Evolutionary conservation across 305 asterid genomes (phyloP).

Genomic region (Plantago coronopus): DNA sequence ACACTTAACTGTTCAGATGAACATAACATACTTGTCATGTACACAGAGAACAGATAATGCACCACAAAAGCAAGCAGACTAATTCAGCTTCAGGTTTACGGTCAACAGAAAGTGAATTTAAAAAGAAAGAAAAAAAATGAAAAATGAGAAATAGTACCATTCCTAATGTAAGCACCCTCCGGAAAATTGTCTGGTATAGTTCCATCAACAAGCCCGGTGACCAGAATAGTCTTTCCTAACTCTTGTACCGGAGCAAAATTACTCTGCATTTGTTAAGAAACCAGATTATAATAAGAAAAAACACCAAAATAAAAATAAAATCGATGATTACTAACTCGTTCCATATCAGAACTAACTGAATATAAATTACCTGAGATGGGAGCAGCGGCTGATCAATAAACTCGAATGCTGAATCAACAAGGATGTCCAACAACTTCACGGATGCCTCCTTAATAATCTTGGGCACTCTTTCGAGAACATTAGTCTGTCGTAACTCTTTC

Average conservation of each 20-base stretch:
- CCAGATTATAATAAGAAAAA: too few relatives aligned
- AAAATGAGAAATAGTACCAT: constrained; percentile 28
- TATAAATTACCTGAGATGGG: constrained; percentile 43
- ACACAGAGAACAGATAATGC: constrained; percentile 17
- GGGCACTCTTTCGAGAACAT: constrained; percentile 17
- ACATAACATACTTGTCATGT: constrained; percentile 16
- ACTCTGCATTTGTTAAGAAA: constrained; percentile 22
- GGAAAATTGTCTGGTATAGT: constrained; percentile 49
- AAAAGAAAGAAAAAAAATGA: too few relatives aligned
- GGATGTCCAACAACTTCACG: constrained; percentile 30
- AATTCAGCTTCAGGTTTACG: neutral
- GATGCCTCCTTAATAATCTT: constrained; percentile 29
- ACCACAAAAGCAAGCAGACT: constrained; percentile 10
- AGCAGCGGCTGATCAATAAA: constrained; percentile 44
- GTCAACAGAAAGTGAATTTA: too few relatives aligned
- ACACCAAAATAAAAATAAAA: too few relatives aligned
- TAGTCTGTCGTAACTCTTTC: constrained; percentile 21
- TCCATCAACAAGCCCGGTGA: constrained; percentile 26
- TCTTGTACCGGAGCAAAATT: constrained; percentile 58
- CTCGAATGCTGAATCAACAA: constrained; percentile 41
- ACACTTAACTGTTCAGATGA: neutral
- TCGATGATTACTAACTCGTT: too few relatives aligned
- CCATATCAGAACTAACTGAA: too few relatives aligned
- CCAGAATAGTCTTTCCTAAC: constrained; percentile 31
- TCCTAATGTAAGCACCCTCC: constrained; percentile 52